These are phyloP conservation scores for Penicillium oxalicum DNA, from an alignment of 2,329 filamentous ascomycete genomes.

Conservation along the genomic window DNA sequence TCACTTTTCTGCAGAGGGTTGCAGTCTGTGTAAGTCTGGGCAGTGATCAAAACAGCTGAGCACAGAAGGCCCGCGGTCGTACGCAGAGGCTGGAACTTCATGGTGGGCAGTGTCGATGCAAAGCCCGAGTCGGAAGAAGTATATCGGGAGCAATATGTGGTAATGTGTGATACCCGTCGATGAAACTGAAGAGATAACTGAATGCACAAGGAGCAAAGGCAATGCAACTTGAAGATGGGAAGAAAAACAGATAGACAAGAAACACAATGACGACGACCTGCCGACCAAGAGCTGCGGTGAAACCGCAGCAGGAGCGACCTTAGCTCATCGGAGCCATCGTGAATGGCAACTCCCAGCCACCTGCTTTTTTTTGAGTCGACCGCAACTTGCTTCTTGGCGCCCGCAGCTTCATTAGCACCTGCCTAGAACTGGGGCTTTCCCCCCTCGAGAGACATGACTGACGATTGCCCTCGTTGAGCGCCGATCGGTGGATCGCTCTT, in stretches of 20 bases:
- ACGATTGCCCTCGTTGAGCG: slow-evolving; percentile 2
- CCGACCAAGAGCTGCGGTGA: background rate
- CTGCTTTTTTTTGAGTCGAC: slow-evolving; percentile 9
- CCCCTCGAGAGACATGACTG: no score
- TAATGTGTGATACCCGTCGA: background rate
- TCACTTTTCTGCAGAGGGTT: slow-evolving; percentile 38
- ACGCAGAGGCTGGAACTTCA: slow-evolving; percentile 26
- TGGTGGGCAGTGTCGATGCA: slow-evolving; percentile 17
- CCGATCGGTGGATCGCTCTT: slow-evolving; percentile 12
- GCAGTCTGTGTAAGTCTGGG: slow-evolving; percentile 42
- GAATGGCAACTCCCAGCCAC: slow-evolving; percentile 19
- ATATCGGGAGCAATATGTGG: slow-evolving; percentile 1
- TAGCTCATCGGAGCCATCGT: background rate
- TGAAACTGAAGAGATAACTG: background rate
- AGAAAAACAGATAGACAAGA: background rate
- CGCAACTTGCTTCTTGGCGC: background rate
- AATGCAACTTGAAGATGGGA: slow-evolving; percentile 1
- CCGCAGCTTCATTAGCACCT: background rate
- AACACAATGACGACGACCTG: slow-evolving; percentile 2
- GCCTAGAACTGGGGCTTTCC: no score
- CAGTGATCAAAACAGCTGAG: slow-evolving; percentile 24
- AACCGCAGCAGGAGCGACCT: background rate
- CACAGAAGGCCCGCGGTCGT: slow-evolving; percentile 25
- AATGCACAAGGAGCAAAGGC: background rate
- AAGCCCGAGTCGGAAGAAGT: background rate